Base-by-base conservation (phyloP, 305 asterid genomes). In the Plantago coronopus region DNA sequence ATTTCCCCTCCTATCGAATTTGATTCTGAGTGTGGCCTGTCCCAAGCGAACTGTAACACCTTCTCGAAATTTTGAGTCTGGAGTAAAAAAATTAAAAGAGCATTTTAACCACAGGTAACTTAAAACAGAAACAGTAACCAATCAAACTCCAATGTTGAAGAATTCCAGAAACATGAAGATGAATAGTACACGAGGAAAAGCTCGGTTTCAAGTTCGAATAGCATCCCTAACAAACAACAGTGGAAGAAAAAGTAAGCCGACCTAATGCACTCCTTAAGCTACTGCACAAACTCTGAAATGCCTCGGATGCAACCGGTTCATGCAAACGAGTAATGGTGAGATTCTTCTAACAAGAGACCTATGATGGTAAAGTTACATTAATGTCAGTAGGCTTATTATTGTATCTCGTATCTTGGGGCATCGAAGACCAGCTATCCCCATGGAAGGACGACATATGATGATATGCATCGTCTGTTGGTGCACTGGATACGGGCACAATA, bases 361-460 rank as follows among this genome's bases (percentile, higher is more conserved):
- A 76, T 8, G 71, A 76, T 7, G 83, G 85, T 67, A 76, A 66
- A 43, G 87, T 58, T 29, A 79, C 75, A 11, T 88, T 83, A 74
- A 83, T 78, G 69, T 88, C 91, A 42, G 89, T 59, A 2, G 64
- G 20, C 15, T 75, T 81, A 65, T 50, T 83, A 38, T 38, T 38
- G 43, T 38, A 38, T 66, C 80, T 77, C 3, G 84, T 74, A 22
- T 79, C 82, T 1, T 78, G 71, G 29, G 75, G 80, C 74, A 79
- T 51, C 3, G 88, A 67, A 0, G 95, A 63, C 94, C 94, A 83
- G 67, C 75, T 77, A 50, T 81, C 89, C 48, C 81, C 82, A 2
- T 77, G 82, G 62, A 81, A 73, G 20, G 80, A 68, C 14, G 85
- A 56, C 64, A 84, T 46, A 23, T 76, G 51, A 2, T 69, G 84